Base-by-base conservation (phyloP, 1,139 yeast species). In the Debaryomycetaceae sp. region DNA sequence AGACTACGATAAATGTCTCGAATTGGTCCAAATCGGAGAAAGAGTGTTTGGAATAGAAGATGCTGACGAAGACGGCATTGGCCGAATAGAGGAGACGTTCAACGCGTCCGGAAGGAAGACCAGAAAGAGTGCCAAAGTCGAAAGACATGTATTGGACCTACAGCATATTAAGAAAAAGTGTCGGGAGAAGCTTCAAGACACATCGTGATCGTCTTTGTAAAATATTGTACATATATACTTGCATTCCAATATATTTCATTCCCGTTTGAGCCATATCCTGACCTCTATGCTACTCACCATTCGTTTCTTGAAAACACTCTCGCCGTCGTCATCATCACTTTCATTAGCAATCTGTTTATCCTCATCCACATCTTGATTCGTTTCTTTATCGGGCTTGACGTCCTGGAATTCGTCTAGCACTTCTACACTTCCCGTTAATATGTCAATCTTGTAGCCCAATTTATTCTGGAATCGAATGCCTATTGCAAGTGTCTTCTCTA, bases 211-310 rank as follows among this genome's bases (percentile, higher is more conserved):
- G 24, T 8, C 8, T 34, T 9, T 8, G n/a, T 34, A 34, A n/a
- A 8, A 34, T 34, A 7, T 7, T 34, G 13, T 34, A 17, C 13
- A 34, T 31, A 5, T 24, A 24, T 24, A 38, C 17, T 24, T 27
- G 31, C 31, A 27, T 27, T 8, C 11, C 31, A 14, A 24, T 27
- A n/a, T n/a, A 22, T 14, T 34, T 34, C 36, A 38, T 8, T 55
- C 60, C 43, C 69, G 52, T 49, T 63, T 71, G 30, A 72, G 55
- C 66, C 73, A 74, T 11, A 85, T 70, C 47, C 73, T 72, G 13
- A 78, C 57, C 58, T 85, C 88, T 11, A 85, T 70, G 34, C 74
- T 81, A 49, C 88, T 81, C 1, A 82, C 79, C 51, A 66, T 69
- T 39, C 91, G 63, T 54, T 77, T 78, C 49, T 72, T 64, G 48